These are phyloP conservation scores for Rhynchospora pubera DNA, from an alignment of 176 grass and related monocot genomes.

Conservation along the genomic window DNA sequence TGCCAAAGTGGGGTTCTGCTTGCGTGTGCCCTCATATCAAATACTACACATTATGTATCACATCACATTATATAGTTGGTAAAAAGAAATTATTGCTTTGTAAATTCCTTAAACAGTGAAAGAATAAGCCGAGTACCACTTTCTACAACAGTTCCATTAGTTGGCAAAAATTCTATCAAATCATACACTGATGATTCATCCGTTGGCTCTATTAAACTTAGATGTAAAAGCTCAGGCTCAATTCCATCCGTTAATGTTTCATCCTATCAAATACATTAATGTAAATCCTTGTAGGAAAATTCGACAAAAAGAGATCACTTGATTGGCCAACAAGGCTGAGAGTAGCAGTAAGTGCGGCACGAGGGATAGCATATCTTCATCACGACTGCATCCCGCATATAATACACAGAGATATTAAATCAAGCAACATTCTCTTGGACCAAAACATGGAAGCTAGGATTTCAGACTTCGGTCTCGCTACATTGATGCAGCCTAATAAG, in stretches of 20 bases:
- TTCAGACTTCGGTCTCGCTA: slow-evolving; percentile 72
- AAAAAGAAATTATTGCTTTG: not conserved
- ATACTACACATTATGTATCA: not conserved
- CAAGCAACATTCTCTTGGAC: slow-evolving; percentile 80
- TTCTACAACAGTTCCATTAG: not conserved
- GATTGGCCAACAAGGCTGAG: slow-evolving; percentile 38
- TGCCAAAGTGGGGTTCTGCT: too few species aligned
- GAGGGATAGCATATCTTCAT: slow-evolving; percentile 65
- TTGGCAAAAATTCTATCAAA: not conserved
- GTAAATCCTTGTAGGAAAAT: slow-evolving; percentile 13
- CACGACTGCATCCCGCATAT: slow-evolving; percentile 70
- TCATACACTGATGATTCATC: not conserved
- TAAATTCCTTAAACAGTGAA: not conserved
- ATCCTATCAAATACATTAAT: not conserved
- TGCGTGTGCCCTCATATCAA: too few species aligned
- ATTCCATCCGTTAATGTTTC: not conserved
- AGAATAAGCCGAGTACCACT: not conserved
- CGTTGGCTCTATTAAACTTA: not conserved
- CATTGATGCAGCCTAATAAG: slow-evolving; percentile 47
- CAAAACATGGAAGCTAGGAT: slow-evolving; percentile 68
- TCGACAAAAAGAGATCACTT: slow-evolving; percentile 28
- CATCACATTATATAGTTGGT: not conserved
- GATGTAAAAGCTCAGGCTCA: not conserved
- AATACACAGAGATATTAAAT: slow-evolving; percentile 83
- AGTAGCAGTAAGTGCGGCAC: slow-evolving; percentile 52